These are phyloP conservation scores for Phytopythium oedochilum DNA, from an alignment of 352 stramenopile genomes.

Conservation along the genomic window DNA sequence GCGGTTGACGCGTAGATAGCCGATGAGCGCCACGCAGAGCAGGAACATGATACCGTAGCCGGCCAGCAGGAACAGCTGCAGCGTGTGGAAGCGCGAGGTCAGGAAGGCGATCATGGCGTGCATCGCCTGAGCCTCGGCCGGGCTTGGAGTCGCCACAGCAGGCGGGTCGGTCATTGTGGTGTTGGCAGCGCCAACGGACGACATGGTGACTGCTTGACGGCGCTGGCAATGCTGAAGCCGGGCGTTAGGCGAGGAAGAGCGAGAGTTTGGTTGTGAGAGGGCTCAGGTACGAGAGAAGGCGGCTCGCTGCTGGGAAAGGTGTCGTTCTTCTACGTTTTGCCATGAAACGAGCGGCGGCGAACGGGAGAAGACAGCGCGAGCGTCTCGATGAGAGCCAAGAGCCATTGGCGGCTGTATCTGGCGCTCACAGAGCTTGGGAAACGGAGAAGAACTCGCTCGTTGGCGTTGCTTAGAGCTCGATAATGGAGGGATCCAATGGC, in stretches of 20 bases:
- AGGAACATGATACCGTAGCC: conserved; percentile 59
- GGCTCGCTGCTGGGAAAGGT: not conserved
- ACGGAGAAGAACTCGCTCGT: not conserved
- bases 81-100: conserved; percentile 30
- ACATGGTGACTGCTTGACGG: not conserved
- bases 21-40: conserved; percentile 34
- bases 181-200: not conserved
- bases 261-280: not conserved
- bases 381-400: not conserved
- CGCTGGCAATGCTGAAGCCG: not conserved
- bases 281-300: not conserved
- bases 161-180: not conserved
- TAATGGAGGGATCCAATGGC: not conserved
- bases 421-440: not conserved
- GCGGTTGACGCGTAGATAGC: conserved; percentile 45
- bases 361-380: not conserved
- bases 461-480: not conserved
- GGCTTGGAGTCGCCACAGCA: conserved; percentile 20
- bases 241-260: not conserved
- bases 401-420: no score
- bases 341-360: not conserved
- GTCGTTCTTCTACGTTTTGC: not conserved
- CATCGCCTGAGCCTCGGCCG: conserved; percentile 19
- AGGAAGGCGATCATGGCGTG: conserved; percentile 33
- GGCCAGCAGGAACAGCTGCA: conserved; percentile 51